Conservation (phyloP, 805 yeast genomes). For the Sporopachydermia lactativora region DNA sequence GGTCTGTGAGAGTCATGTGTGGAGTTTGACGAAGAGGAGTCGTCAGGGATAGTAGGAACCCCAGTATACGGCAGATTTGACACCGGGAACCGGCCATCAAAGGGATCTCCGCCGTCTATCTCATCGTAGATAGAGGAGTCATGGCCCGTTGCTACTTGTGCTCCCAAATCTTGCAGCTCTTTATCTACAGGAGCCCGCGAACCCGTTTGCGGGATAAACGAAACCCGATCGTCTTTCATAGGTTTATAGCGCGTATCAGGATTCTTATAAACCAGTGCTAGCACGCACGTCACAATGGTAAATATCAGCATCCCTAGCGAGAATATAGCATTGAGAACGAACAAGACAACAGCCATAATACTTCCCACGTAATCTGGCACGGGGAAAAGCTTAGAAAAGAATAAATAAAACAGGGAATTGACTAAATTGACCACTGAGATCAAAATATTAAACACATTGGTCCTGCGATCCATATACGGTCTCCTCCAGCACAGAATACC, state of each 20-base stretch:
- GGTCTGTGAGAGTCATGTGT: background rate
- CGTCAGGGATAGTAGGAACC: background rate
- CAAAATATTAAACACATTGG: constrained; percentile 84
- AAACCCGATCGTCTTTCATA: constrained; percentile 89
- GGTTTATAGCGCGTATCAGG: constrained; percentile 96
- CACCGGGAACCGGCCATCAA: constrained; percentile 1
- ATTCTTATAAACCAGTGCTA: constrained; percentile 76
- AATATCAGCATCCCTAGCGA: constrained; percentile 71
- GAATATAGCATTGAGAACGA: constrained; percentile 78
- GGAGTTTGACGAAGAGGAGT: background rate
- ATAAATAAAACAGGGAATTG: constrained; percentile 76
- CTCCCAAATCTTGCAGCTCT: constrained; percentile 6
- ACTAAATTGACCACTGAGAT: constrained; percentile 68
- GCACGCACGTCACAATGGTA: constrained; percentile 75
- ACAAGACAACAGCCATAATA: constrained; percentile 81
- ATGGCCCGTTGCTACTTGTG: constrained; percentile 4
- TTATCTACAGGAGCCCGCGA: constrained; percentile 32
- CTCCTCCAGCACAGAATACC: constrained; percentile 50
- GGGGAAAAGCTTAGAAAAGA: constrained; percentile 71
- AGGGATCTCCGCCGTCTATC: background rate
- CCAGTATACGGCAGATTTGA: background rate
- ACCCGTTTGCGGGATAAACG: constrained; percentile 66
- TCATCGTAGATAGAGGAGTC: background rate
- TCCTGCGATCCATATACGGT: constrained; percentile 91
- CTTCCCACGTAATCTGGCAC: constrained; percentile 86